Conservation (phyloP, 306 rosid genomes). For the Sphenostylis stenocarpa region DNA sequence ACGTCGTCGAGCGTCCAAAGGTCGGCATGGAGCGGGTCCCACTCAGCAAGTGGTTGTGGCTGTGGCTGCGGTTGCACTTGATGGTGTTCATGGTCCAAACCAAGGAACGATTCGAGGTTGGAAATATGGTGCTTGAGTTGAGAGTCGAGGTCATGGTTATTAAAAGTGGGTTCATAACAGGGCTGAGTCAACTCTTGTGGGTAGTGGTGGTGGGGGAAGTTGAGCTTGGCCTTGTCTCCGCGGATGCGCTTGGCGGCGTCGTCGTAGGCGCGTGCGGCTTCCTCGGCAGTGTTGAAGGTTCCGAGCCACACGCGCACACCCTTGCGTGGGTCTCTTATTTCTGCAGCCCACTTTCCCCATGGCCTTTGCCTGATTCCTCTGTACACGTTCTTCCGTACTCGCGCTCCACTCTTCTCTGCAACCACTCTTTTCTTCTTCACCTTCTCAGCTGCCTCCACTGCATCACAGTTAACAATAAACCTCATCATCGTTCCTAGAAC, state of each 20-base stretch:
- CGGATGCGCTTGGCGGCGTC: conserved; percentile 81
- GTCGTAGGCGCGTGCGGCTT: conserved; percentile 88
- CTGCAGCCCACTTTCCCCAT: conserved; percentile 99
- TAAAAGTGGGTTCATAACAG: neutral
- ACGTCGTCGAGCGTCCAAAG: conserved; percentile 49
- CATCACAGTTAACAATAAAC: neutral
- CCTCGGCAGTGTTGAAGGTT: conserved; percentile 73
- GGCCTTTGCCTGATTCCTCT: conserved; percentile 93
- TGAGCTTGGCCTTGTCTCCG: conserved; percentile 91
- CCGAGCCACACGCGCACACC: conserved; percentile 96
- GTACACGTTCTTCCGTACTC: conserved; percentile 63
- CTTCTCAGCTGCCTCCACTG: conserved; percentile 16
- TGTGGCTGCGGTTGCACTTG: no score
- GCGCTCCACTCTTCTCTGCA: neutral
- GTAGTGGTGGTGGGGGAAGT: conserved; percentile 38
- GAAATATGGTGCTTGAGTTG: neutral
- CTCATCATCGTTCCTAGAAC: no score
- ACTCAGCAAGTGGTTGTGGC: neutral
- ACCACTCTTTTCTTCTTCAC: conserved; percentile 33
- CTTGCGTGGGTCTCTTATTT: conserved; percentile 88
- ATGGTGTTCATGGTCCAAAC: conserved; percentile 44
- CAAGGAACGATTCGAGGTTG: conserved; percentile 62
- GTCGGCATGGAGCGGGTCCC: neutral
- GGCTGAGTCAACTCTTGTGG: neutral
- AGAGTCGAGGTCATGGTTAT: neutral